These are phyloP conservation scores for Rugosomyces carneus DNA, from an alignment of 1,284 basidiomycete species.

Conservation along the genomic window DNA sequence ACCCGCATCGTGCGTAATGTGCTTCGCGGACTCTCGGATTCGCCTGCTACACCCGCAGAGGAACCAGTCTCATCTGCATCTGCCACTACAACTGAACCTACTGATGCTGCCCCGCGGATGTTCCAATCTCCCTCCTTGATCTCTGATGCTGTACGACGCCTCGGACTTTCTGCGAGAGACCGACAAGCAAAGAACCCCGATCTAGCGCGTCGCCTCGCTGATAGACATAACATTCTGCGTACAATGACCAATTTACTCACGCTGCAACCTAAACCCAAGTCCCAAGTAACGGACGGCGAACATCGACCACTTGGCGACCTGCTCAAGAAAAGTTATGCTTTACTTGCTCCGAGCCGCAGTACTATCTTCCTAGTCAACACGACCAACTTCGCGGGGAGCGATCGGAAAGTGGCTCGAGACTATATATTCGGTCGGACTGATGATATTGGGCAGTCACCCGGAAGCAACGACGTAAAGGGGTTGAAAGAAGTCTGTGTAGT, in stretches of 20 bases:
- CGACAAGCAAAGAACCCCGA: conserved; percentile 33
- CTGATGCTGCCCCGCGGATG: conserved; percentile 22
- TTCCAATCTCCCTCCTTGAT: conserved; percentile 61
- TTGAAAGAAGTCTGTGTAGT: conserved; percentile 39
- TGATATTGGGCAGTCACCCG: conserved; percentile 4
- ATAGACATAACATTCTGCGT: conserved; percentile 53
- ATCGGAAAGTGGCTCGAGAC: conserved; percentile 53
- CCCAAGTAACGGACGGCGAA: conserved; percentile 21
- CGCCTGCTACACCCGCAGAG: conserved; percentile 28
- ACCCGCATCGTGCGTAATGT: conserved; percentile 62
- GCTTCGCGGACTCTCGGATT: conserved; percentile 42
- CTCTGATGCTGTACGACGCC: conserved; percentile 59
- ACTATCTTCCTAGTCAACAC: conserved; percentile 65
- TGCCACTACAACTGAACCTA: conserved; percentile 18
- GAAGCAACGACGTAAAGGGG: neutral
- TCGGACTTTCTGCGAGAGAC: conserved; percentile 56
- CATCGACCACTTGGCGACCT: conserved; percentile 30
- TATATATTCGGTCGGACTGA: conserved; percentile 50
- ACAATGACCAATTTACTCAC: conserved; percentile 72
- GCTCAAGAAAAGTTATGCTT: conserved; percentile 24
- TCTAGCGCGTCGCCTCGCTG: conserved; percentile 35
- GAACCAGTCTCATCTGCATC: conserved; percentile 17
- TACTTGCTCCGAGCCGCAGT: conserved; percentile 43
- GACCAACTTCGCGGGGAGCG: conserved; percentile 48
- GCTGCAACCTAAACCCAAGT: conserved; percentile 39